Evolutionary conservation across 2,329 filamentous ascomycete species (phyloP).

Genomic region (Ophiostoma pallidulum): DNA sequence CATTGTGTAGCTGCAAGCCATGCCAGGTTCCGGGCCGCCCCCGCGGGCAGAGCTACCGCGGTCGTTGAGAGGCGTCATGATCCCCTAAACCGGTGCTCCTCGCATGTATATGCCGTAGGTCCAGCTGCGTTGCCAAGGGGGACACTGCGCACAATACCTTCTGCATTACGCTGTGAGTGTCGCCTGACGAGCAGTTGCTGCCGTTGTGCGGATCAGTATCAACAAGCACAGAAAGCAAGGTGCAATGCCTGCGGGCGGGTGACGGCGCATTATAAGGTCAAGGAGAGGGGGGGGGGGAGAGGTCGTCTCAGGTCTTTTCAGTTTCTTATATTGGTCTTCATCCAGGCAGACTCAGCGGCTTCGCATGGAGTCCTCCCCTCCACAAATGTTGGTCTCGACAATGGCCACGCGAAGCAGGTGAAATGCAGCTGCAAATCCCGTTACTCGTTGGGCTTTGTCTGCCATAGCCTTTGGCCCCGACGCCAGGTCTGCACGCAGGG

Average conservation of each 20-base stretch:
- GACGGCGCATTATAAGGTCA: no score
- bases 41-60: background rate
- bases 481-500: constrained; percentile 42
- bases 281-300: constrained; percentile 5
- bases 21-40: background rate
- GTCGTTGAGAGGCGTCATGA: background rate
- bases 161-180: background rate
- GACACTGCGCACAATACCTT: background rate
- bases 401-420: background rate
- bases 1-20: background rate
- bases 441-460: constrained; percentile 28
- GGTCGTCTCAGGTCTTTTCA: constrained; percentile 66
- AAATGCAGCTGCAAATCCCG: background rate
- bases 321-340: constrained; percentile 46
- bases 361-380: constrained; percentile 24
- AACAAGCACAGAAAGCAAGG: constrained; percentile 4
- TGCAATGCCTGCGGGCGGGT: constrained; percentile 1
- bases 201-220: background rate
- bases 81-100: background rate
- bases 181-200: background rate
- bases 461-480: constrained; percentile 53
- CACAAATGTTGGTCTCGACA: constrained; percentile 4
- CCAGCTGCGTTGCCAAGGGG: background rate
- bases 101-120: constrained; percentile 1
- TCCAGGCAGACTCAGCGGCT: constrained; percentile 41